Percentiles rank a stretch among this genome's conserved stretches.
Conservation (phyloP, 208 protist genomes). For the Trypanosoma lewisi region DNA sequence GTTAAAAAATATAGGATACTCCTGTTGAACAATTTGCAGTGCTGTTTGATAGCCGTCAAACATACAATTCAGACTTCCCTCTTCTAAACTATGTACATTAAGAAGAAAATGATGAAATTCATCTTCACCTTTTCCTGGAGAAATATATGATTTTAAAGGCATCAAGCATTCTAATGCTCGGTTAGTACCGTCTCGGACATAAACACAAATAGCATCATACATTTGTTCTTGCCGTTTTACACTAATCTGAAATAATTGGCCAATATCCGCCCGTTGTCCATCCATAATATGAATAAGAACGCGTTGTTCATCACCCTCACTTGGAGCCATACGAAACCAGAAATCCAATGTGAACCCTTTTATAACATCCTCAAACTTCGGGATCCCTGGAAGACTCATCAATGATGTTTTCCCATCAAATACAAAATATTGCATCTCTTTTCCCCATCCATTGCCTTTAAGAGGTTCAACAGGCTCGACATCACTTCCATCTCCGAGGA, state of each 20-base stretch:
- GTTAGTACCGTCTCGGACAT: slow-evolving; percentile 77
- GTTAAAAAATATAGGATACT: slow-evolving; percentile 88
- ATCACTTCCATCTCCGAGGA: slow-evolving; percentile 27
- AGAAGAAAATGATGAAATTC: slow-evolving; percentile 85
- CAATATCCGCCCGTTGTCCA: slow-evolving; percentile 67
- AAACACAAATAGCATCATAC: slow-evolving; percentile 61
- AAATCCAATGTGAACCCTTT: slow-evolving; percentile 81
- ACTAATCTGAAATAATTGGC: slow-evolving; percentile 80
- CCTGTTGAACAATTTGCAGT: slow-evolving; percentile 78
- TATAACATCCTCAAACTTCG: slow-evolving; percentile 81
- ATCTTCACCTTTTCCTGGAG: slow-evolving; percentile 20
- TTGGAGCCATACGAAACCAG: slow-evolving; percentile 77
- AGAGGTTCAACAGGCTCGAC: slow-evolving; percentile 32
- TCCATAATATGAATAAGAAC: slow-evolving; percentile 84
- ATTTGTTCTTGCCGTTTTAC: slow-evolving; percentile 79
- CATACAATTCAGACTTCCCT: slow-evolving; percentile 59
- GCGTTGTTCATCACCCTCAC: slow-evolving; percentile 40
- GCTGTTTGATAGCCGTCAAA: slow-evolving; percentile 57
- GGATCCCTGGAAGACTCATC: slow-evolving; percentile 81
- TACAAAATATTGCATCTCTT: slow-evolving; percentile 40
- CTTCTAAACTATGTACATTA: slow-evolving; percentile 70
- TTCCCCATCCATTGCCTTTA: slow-evolving; percentile 82
- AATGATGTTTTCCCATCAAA: slow-evolving; percentile 78
- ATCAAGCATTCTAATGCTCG: slow-evolving; percentile 81
- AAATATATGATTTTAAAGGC: slow-evolving; percentile 27